phyloP scores from a whole-genome alignment of 2,329 filamentous ascomycete species.

The Penicillium sp. region DNA sequence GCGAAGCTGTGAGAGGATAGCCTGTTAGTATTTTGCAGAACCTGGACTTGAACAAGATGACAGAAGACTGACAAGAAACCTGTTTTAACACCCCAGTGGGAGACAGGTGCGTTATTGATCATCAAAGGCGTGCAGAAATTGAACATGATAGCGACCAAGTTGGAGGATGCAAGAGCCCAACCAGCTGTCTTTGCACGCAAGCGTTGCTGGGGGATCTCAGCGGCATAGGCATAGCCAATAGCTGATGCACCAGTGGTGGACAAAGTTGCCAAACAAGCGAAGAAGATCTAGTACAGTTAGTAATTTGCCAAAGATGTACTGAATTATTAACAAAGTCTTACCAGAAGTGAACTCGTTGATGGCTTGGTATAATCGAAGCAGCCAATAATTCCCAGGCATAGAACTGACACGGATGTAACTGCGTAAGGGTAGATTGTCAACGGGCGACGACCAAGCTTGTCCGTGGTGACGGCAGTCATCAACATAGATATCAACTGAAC shows the following conservation, averaged over 20 bases:
- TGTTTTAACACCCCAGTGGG: conserved; percentile 47
- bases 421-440: conserved; percentile 43
- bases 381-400: conserved; percentile 42
- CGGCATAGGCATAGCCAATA: conserved; percentile 46
- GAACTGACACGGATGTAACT: conserved; percentile 37
- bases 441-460: conserved; percentile 38
- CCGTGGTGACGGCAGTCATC: conserved; percentile 36
- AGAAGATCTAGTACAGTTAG: conserved; percentile 38
- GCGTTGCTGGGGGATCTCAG: conserved; percentile 43
- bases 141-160: conserved; percentile 45
- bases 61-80: conserved; percentile 43
- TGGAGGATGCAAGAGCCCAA: conserved; percentile 42
- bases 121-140: conserved; percentile 48
- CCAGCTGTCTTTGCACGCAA: conserved; percentile 42
- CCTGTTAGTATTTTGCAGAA: not conserved
- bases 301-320: not conserved
- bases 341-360: conserved; percentile 38
- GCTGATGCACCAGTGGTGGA: conserved; percentile 44
- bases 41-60: not conserved
- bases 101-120: conserved; percentile 42
- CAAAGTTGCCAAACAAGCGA: conserved; percentile 44
- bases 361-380: conserved; percentile 41
- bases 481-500: conserved; percentile 46
- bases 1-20: conserved; percentile 32
- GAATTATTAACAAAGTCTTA: conserved; percentile 12